Evolutionary conservation across 2,329 filamentous ascomycete genomes (phyloP).

Genomic region (Alternaria sp.): DNA sequence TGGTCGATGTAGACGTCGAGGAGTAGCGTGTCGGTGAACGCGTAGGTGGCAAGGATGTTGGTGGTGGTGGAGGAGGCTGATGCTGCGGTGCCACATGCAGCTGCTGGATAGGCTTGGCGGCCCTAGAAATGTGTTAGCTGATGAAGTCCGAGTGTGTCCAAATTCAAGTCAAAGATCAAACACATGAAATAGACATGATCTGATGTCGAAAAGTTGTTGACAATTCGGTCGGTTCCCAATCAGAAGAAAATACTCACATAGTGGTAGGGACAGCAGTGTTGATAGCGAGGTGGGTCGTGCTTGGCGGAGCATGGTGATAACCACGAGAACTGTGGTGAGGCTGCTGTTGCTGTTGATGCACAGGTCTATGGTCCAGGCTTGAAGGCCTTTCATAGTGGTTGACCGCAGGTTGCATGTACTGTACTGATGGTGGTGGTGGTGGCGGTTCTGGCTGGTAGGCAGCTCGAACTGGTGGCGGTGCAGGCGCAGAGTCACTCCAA

Average conservation of each 20-base stretch:
- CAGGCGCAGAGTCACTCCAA: conserved; percentile 26
- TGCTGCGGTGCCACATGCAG: conserved; percentile 36
- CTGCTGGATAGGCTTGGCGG: conserved; percentile 49
- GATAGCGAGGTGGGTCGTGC: conserved; percentile 34
- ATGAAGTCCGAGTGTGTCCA: not conserved
- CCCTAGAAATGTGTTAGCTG: conserved; percentile 5
- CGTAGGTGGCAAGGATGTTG: conserved; percentile 24
- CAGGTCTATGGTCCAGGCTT: conserved; percentile 32
- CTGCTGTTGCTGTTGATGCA: conserved; percentile 25
- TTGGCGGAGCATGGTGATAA: conserved; percentile 40
- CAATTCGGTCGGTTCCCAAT: not conserved
- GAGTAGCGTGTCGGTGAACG: conserved; percentile 33
- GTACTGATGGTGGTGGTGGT: conserved; percentile 12
- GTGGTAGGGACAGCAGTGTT: conserved; percentile 20
- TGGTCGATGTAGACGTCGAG: conserved; percentile 30
- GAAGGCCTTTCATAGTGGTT: conserved; percentile 26
- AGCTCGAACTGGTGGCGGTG: conserved; percentile 26
- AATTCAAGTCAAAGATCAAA: not conserved
- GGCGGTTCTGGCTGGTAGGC: conserved; percentile 31
- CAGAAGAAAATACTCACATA: conserved; percentile 5
- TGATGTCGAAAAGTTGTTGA: not conserved
- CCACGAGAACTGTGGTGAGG: conserved; percentile 40
- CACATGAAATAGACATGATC: not conserved
- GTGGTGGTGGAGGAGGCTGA: conserved; percentile 24
- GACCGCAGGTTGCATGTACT: conserved; percentile 30